These are phyloP conservation scores for Diaporthe citrichinensis DNA, from an alignment of 2,329 filamentous ascomycete genomes.

Conservation along the genomic window DNA sequence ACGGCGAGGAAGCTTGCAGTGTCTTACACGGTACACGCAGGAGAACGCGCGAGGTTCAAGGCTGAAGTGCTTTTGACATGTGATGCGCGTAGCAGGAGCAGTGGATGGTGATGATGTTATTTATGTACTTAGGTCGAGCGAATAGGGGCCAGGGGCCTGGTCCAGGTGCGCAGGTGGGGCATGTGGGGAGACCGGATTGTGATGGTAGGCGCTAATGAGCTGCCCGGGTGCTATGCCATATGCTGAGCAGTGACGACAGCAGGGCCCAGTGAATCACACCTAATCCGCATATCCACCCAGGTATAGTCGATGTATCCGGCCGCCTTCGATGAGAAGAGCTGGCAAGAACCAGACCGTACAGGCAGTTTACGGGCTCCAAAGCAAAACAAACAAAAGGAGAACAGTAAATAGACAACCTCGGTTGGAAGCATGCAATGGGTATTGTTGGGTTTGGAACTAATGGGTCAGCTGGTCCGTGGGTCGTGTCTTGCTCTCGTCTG, in stretches of 20 bases:
- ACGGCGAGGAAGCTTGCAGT: background rate
- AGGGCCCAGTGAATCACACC: background rate
- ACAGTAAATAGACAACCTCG: background rate
- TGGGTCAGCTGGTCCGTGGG: background rate
- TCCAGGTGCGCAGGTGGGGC: slow-evolving; percentile 4
- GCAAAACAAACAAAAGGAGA: background rate
- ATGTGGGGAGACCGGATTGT: slow-evolving; percentile 13
- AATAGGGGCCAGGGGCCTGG: slow-evolving; percentile 27
- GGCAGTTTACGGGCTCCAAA: background rate
- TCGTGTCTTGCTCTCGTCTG: background rate
- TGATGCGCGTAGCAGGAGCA: background rate
- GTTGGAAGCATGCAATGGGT: background rate
- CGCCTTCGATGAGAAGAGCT: background rate
- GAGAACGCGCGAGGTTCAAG: slow-evolving; percentile 8
- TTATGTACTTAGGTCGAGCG: background rate
- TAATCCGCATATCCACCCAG: background rate
- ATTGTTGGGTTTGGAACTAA: background rate
- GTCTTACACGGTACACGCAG: background rate
- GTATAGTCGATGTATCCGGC: background rate
- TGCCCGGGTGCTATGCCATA: background rate
- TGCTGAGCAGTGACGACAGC: slow-evolving; percentile 18
- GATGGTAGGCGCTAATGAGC: slow-evolving; percentile 6
- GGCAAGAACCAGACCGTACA: background rate
- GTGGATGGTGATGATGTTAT: slow-evolving; percentile 13
- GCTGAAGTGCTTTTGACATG: slow-evolving; percentile 26